Evolutionary conservation across 768 basidiomycete species (phyloP).

Genomic region (Mycena maculata): DNA sequence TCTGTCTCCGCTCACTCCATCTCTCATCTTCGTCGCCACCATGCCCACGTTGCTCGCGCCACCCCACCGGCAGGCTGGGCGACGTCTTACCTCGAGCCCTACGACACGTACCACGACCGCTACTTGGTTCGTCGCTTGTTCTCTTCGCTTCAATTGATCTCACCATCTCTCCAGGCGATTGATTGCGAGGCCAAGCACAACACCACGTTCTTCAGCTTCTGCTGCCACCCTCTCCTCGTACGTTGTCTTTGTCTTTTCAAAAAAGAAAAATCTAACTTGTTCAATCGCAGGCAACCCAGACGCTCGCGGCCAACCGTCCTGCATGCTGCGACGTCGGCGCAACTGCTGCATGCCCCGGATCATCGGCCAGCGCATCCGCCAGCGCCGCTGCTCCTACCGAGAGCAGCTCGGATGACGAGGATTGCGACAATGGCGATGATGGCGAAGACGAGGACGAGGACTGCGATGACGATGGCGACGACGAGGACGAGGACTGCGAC

Average conservation of each 20-base stretch:
- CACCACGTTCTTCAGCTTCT: constrained; percentile 70
- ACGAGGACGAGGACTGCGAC: constrained; percentile 43
- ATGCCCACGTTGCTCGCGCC: constrained; percentile 51
- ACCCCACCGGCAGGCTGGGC: constrained; percentile 57
- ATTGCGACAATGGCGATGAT: constrained; percentile 50
- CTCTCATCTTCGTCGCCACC: constrained; percentile 27
- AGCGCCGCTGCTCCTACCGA: constrained; percentile 42
- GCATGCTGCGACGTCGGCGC: constrained; percentile 63
- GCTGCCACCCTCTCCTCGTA: constrained; percentile 80
- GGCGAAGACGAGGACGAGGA: constrained; percentile 45
- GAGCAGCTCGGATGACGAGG: constrained; percentile 41
- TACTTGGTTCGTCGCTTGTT: constrained; percentile 57
- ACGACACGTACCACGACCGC: constrained; percentile 67
- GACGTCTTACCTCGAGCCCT: constrained; percentile 61
- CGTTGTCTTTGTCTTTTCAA: constrained; percentile 30
- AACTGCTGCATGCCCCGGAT: constrained; percentile 32
- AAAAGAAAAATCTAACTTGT: constrained; percentile 4
- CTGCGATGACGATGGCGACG: constrained; percentile 46
- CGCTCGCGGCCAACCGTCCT: constrained; percentile 57
- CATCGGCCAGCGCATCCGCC: constrained; percentile 14
- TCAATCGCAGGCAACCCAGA: constrained; percentile 59
- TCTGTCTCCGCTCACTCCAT: constrained; percentile 51
- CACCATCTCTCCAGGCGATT: constrained; percentile 38
- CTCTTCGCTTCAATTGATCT: not conserved
- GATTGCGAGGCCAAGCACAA: constrained; percentile 61